These are phyloP conservation scores for Leccinum angustisporum DNA, from an alignment of 1,284 basidiomycete genomes.

Conservation along the genomic window DNA sequence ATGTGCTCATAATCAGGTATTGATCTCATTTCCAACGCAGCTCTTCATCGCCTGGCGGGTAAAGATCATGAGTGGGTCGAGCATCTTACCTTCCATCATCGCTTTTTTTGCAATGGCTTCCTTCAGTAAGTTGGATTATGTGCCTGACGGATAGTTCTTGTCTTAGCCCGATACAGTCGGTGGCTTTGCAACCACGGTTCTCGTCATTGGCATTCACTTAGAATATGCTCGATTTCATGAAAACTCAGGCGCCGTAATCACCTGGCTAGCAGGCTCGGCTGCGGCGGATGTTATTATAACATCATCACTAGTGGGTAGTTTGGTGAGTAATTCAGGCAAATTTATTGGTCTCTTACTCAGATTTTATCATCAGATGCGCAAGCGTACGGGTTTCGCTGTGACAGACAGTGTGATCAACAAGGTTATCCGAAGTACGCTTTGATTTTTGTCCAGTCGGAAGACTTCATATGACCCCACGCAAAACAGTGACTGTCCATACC, in stretches of 20 bases:
- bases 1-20: slow-evolving; percentile 34
- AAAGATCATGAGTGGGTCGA: slow-evolving; percentile 42
- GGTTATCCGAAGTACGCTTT: slow-evolving; percentile 20
- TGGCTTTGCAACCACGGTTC: slow-evolving; percentile 44
- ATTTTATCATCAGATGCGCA: slow-evolving; percentile 5
- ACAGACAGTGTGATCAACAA: slow-evolving; percentile 18
- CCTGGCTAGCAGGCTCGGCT: slow-evolving; percentile 49
- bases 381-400: slow-evolving; percentile 18
- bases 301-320: slow-evolving; percentile 40
- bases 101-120: slow-evolving; percentile 39
- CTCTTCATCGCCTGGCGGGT: slow-evolving; percentile 56
- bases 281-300: slow-evolving; percentile 50
- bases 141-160: too few relatives aligned
- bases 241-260: slow-evolving; percentile 40
- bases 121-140: slow-evolving; percentile 33
- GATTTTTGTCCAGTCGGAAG: neutral
- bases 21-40: slow-evolving; percentile 51
- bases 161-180: slow-evolving; percentile 35
- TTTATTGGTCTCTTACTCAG: neutral
- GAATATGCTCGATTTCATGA: slow-evolving; percentile 9
- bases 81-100: slow-evolving; percentile 39
- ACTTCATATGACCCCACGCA: neutral
- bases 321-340: slow-evolving; percentile 35
- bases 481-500: slow-evolving; percentile 22
- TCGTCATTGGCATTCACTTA: slow-evolving; percentile 20